Percentiles rank a stretch among this genome's conserved stretches.
Evolutionary conservation across 768 basidiomycete species (phyloP).

Genomic region (Kockovaella imperatae): DNA sequence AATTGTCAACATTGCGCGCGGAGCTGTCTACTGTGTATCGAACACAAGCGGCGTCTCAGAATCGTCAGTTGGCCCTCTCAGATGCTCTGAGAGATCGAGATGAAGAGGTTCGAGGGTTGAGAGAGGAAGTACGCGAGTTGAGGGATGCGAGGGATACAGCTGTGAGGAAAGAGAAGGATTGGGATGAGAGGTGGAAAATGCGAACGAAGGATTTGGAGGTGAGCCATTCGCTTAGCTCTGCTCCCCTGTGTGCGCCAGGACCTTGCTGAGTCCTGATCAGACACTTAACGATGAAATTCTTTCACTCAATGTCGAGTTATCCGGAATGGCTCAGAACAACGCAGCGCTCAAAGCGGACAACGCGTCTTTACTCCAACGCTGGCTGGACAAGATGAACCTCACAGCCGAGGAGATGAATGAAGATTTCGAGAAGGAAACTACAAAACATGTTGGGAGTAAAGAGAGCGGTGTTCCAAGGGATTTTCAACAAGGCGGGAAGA

Average conservation of each 20-base stretch:
- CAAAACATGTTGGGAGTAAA: conserved; percentile 3
- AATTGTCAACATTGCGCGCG: conserved; percentile 82
- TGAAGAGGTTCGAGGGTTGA: conserved; percentile 70
- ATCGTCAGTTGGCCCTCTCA: conserved; percentile 89
- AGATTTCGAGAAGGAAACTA: conserved; percentile 46
- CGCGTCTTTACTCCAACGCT: conserved; percentile 86
- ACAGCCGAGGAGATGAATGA: conserved; percentile 95
- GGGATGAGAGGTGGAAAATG: conserved; percentile 52
- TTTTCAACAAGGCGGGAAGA: conserved; percentile 37
- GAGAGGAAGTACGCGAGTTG: conserved; percentile 68
- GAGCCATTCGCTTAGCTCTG: conserved; percentile 8
- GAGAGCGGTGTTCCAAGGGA: conserved; percentile 13
- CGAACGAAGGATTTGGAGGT: conserved; percentile 87
- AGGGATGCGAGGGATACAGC: conserved; percentile 62
- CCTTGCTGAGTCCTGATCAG: conserved; percentile 47
- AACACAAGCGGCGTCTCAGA: conserved; percentile 72
- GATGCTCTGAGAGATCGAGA: conserved; percentile 92
- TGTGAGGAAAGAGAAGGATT: conserved; percentile 76
- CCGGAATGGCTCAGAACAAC: conserved; percentile 81
- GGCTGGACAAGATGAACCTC: conserved; percentile 88
- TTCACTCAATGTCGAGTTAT: conserved; percentile 81
- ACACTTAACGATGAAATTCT: conserved; percentile 91
- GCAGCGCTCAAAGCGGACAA: conserved; percentile 83
- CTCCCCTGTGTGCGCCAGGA: not conserved
- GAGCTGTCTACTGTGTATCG: conserved; percentile 93